Base-by-base conservation (phyloP, 78 protist species). In the Trichosphaerium sp. region DNA sequence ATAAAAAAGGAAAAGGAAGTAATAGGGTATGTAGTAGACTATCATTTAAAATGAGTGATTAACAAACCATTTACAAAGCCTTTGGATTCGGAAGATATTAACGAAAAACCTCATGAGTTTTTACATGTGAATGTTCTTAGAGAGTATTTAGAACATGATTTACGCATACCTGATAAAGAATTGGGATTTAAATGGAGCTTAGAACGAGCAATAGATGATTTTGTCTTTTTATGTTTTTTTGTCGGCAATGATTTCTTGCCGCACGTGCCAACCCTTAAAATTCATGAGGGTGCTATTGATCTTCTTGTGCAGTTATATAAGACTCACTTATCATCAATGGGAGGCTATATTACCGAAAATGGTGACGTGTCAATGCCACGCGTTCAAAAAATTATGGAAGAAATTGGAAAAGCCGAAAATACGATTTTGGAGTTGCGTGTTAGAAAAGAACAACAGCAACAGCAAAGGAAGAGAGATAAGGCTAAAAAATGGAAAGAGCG, bases 181-280 rank as follows among this genome's bases (percentile, higher is more conserved):
- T 75, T 76, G 61, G 79, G 75, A 14, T 49, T 29, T 58, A 42
- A 48, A 15, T 78, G 57, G 65, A 84, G 88, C 43, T 52, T 93
- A 11, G 99, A 97, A 75, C 56, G 97, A 0, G 38, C 88, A 25
- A 49, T 97, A 23, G 99, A 98, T 62, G 99, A 98, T 70, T 97
- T 86, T 41, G 79, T 96, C 56, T 90, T 94, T 56, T 29, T 96
- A 1, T 94, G 97, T 82, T 85, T 91, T 70, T 82, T 97, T 41
- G 83, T 83, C 8, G 99, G 99, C 8, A 98, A 98, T 71, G 99
- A 98, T 66, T 98, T 98, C 48, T 71, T 97, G n/a, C 99, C 99
- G 2, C 97, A 89, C 78, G 28, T 96, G 42, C 98, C 99, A 8
- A 71, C 93, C 21, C 74, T 96, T 28, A 94, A 94, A 21, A 96